Evolutionary conservation across 164 flowering plant genomes (phyloP), one percentile per base, ranked within the genome.

Genomic region (Nymphaea thermarum): DNA sequence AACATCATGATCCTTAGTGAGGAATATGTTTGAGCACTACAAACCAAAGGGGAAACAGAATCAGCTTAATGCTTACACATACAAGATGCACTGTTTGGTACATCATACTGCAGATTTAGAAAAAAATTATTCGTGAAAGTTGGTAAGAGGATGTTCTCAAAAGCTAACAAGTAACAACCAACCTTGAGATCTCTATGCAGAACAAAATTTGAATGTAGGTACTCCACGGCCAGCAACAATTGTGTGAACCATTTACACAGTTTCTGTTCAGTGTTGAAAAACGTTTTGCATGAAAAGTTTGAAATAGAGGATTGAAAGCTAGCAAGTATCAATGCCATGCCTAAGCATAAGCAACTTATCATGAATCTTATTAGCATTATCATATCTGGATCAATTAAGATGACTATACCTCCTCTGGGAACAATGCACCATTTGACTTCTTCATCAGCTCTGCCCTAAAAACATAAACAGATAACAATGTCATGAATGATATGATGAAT

Each of bases 21-120:
- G 98, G 80, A 94, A 94, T 67, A 94, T 94, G 69, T 94, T 94
- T 65, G 99, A 94, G 80, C 99, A 94, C 98, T 93, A 88, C 75
- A 11, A 73, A 73, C 42, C 72, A 43, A 55, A 11, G 53, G 57
- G 16, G 43, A 47, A 43, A 67, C 2, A 64, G 64, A 66, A 63
- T 82, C 17, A 63, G 64, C n/a, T 17, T 62, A 62, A 51, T 8
- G 8, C 3, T 51, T 51, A 51, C 8, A 8, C 36, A 25, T 25
- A 25, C 36, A 25, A 25, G 36, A 25, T 25, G 36, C 36, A 25
- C 36, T 25, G 36, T 25, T 25, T 25, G 36, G 36, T 25, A 25
- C 36, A 25, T 25, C 36, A 25, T 25, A 25, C 36, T 25, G 36
- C 36, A 25, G 36, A 25, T 25, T 25, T 25, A 25, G 36, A 25